Percentiles rank a stretch among this genome's conserved stretches.
These are phyloP conservation scores for Akanthomyces dipterigenus DNA, from an alignment of 2,329 filamentous ascomycete species.

Conservation along the genomic window DNA sequence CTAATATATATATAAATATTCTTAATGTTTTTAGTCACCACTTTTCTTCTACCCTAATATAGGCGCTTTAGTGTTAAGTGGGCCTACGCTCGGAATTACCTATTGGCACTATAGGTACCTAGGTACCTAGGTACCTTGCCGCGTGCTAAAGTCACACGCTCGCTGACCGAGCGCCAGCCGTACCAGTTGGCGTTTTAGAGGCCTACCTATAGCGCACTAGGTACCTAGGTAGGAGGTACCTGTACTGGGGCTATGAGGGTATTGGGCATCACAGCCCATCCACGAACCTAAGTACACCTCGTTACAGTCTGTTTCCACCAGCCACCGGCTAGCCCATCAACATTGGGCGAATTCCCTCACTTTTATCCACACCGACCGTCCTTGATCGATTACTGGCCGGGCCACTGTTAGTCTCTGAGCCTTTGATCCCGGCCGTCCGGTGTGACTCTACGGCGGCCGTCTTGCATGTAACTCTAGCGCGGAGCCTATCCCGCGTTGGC, in stretches of 20 bases:
- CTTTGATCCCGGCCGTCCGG: background rate
- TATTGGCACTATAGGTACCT: too few species aligned
- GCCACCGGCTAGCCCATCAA: background rate
- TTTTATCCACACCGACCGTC: background rate
- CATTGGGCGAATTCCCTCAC: background rate
- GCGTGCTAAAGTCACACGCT: too few species aligned
- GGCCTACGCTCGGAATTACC: too few species aligned
- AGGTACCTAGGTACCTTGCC: too few species aligned
- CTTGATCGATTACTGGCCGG: background rate
- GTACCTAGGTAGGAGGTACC: background rate
- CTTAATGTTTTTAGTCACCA: too few species aligned
- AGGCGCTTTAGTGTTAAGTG: too few species aligned
- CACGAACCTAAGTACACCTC: background rate
- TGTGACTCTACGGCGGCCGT: constrained; percentile 4
- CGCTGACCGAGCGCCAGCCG: background rate
- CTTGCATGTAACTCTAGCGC: background rate
- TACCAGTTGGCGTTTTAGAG: background rate
- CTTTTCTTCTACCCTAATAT: too few species aligned
- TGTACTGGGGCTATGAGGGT: too few species aligned
- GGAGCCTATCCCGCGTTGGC: background rate
- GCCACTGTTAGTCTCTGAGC: background rate
- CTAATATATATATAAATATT: too few species aligned
- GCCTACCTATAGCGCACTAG: background rate
- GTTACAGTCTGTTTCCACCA: background rate
- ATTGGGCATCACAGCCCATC: background rate